These are phyloP conservation scores for Lepiota subincarnata DNA, from an alignment of 768 basidiomycete species.

Conservation along the genomic window DNA sequence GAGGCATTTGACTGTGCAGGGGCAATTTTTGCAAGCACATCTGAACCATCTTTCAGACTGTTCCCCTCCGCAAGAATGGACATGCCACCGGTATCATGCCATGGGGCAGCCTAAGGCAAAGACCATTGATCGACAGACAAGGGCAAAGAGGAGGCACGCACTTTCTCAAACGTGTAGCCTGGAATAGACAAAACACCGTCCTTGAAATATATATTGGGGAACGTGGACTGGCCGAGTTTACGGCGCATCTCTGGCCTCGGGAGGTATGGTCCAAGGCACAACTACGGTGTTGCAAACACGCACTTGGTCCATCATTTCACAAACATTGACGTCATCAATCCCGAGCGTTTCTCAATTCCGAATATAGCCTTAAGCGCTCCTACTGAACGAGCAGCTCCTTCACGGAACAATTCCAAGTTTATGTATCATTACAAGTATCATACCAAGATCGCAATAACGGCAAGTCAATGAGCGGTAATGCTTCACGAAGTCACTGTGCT, in stretches of 20 bases:
- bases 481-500: slow-evolving; percentile 46
- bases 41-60: slow-evolving; percentile 65
- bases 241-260: slow-evolving; percentile 37
- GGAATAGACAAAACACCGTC: slow-evolving; percentile 61
- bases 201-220: slow-evolving; percentile 56
- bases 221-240: slow-evolving; percentile 53
- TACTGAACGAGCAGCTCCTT: no score
- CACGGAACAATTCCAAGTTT: neutral
- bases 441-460: slow-evolving; percentile 17
- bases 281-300: neutral
- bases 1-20: slow-evolving; percentile 70
- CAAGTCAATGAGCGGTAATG: slow-evolving; percentile 14
- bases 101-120: slow-evolving; percentile 47
- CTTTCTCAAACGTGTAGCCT: slow-evolving; percentile 71
- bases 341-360: no score
- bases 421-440: slow-evolving; percentile 20
- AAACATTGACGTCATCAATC: slow-evolving; percentile 15
- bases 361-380: no score
- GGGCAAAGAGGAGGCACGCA: slow-evolving; percentile 18
- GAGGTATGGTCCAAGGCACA: neutral
- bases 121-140: neutral
- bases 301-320: neutral
- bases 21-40: slow-evolving; percentile 69
- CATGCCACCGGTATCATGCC: slow-evolving; percentile 73
- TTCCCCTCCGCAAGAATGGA: slow-evolving; percentile 65